Evolutionary conservation across 2,329 filamentous ascomycete species (phyloP), one percentile per base, ranked within the genome.

Genomic region (Meredithiella fracta): DNA sequence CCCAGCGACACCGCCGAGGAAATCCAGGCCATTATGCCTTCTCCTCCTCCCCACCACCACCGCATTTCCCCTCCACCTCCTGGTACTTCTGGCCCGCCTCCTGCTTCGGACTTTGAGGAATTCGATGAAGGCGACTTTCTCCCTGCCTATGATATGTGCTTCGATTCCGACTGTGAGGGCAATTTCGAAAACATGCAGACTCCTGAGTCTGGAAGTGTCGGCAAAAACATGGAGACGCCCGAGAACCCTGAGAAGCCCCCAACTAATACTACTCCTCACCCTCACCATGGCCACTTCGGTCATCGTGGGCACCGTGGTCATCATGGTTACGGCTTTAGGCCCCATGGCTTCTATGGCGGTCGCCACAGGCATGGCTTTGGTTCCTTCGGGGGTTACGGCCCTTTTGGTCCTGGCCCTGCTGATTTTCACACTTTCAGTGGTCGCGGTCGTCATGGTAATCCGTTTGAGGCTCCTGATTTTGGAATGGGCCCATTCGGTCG

Each of bases 281-380:
- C 60, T 58, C 62, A 53, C 63, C 60, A 60, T 58, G 62, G 63
- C n/a, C 62, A 59, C 49, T 61, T 62, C n/a, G 62, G 58, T 17
- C 62, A 60, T 15, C 64, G 63, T 31, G 62, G 62, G 20, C 62
- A 60, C 14, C 34, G 60, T 40, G 58, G 55, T 50, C 59, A 53
- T 56, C 57, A 58, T 20, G 63, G 61, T 20, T 62, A 61, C 17
- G 62, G 60, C 22, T 54, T 55, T 17, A 61, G 64, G 56, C 63
- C 60, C 47, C 62, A 62, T 47, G 60, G 57, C 6, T 44, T 25
- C 61, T 9, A 62, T 63, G 47, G 61, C 63, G 56, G 49, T 59
- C 53, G 42, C 44, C 22, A 59, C 55, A 26, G 64, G 15, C 59
- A 52, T 15, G 53, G 61, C 9, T 44, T 44, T 17, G 60, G 60